phyloP scores from a whole-genome alignment of 495 filamentous ascomycete genomes.

The Penicillium atrosanguineum region DNA sequence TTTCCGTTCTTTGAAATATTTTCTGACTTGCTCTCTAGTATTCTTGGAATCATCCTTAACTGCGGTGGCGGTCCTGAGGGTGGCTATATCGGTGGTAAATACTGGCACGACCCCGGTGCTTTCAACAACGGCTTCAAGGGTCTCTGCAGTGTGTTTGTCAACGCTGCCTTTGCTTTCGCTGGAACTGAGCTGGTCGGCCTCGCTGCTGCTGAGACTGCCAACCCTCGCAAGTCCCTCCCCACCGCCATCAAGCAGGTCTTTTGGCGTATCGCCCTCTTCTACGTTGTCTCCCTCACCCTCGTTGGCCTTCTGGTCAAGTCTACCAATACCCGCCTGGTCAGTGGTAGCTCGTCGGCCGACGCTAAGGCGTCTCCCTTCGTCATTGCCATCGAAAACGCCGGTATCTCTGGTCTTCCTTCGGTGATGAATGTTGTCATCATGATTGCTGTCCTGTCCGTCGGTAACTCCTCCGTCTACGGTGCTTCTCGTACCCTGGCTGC shows the following conservation, averaged over 20 bases:
- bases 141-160: constrained; percentile 89
- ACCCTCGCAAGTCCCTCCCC: constrained; percentile 82
- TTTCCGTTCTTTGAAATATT: background rate
- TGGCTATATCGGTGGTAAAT: constrained; percentile 78
- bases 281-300: constrained; percentile 69
- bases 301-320: constrained; percentile 77
- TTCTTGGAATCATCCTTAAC: constrained; percentile 76
- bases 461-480: constrained; percentile 84
- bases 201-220: constrained; percentile 82
- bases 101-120: constrained; percentile 83
- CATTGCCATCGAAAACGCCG: constrained; percentile 79
- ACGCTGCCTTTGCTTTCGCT: constrained; percentile 86
- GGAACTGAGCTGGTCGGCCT: constrained; percentile 94
- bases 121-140: constrained; percentile 95
- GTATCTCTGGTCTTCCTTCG: constrained; percentile 71
- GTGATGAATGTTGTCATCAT: constrained; percentile 91
- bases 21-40: constrained; percentile 40
- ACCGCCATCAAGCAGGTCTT: constrained; percentile 92
- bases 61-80: constrained; percentile 73
- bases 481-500: constrained; percentile 84
- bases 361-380: constrained; percentile 84
- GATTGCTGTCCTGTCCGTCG: constrained; percentile 82
- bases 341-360: constrained; percentile 53
- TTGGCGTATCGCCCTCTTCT: constrained; percentile 91
- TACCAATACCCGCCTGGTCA: constrained; percentile 57